Evolutionary conservation across 164 flowering plant species (phyloP), one percentile per base, ranked within the genome.

Genomic region (Sedum album): DNA sequence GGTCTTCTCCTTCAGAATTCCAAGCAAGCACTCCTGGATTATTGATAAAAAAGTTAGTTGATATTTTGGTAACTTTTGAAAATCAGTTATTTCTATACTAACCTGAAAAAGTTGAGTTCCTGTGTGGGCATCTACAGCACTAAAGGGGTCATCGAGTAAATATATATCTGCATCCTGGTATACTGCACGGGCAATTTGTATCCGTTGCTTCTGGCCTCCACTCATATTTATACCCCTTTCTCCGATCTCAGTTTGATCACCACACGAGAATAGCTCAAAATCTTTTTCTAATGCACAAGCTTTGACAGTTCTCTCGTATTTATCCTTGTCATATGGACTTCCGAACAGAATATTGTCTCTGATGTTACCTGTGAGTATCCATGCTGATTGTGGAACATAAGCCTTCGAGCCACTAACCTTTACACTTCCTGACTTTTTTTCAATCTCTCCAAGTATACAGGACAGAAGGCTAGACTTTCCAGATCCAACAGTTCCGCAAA

Each of bases 111-210:
- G 69, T 31, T 90, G 94, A 28, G 97, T 88, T 9, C 94, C 96
- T 17, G 99, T 95, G 74, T 95, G 99, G 9, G 97, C 97, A 82
- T 95, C 99, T 67, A 95, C 97, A 51, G 99, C 98, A 83, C 99
- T 95, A 71, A 95, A 95, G 39, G 98, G 98, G 76, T 95, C 99
- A 78, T 95, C 99, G 71, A 95, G 97, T 70, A 95, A 82, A 79
- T 95, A 95, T 21, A 95, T 87, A 71, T 95, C 99, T 5, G 94
- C 96, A 79, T 95, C 97, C 77, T 95, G 99, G 79, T 95, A 95
- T n/a, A 95, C 85, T 46, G 99, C 99, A 73, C 99, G 80, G 15
- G 99, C 99, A 73, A 95, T 96, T 79, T 95, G 99, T 66, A 95
- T 93, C 51, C 99, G 75, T 72, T 95, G 99, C 78, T 95, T 95